Evolutionary conservation across 2,329 filamentous ascomycete species (phyloP).

Genomic region (Cercospora sp.): DNA sequence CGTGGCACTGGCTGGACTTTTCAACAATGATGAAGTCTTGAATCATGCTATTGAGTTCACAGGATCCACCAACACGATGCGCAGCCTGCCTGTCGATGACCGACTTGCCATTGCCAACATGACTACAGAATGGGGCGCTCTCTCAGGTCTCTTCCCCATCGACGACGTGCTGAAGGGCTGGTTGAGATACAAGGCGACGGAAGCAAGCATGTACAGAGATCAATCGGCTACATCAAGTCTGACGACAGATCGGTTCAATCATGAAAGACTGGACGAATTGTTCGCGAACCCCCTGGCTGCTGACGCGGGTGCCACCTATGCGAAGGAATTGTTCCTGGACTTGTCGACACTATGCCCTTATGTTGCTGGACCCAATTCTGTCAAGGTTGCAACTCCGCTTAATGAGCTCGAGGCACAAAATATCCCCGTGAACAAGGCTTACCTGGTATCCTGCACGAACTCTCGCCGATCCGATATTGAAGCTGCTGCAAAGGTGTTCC

Average conservation of each 20-base stretch:
- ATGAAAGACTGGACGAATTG: constrained; percentile 71
- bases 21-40: constrained; percentile 83
- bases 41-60: constrained; percentile 91
- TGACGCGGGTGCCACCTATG: constrained; percentile 76
- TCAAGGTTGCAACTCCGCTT: constrained; percentile 82
- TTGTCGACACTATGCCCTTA: constrained; percentile 81
- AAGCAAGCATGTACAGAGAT: constrained; percentile 61
- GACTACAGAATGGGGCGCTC: constrained; percentile 78
- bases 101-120: constrained; percentile 77
- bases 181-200: constrained; percentile 75
- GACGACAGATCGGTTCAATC: constrained; percentile 64
- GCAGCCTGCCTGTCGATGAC: constrained; percentile 69
- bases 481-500: constrained; percentile 81
- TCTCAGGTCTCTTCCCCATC: constrained; percentile 77
- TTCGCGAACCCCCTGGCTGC: constrained; percentile 66
- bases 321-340: constrained; percentile 79
- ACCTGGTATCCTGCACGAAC: constrained; percentile 90
- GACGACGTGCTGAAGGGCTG: constrained; percentile 71
- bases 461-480: constrained; percentile 76
- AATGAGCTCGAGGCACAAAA: constrained; percentile 69
- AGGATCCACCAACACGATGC: constrained; percentile 75
- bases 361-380: constrained; percentile 84
- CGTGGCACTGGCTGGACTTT: constrained; percentile 80
- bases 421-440: constrained; percentile 80
- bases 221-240: constrained; percentile 51